Base-by-base conservation (phyloP, 805 yeast species). In the Yamadazyma paraphyllophila region DNA sequence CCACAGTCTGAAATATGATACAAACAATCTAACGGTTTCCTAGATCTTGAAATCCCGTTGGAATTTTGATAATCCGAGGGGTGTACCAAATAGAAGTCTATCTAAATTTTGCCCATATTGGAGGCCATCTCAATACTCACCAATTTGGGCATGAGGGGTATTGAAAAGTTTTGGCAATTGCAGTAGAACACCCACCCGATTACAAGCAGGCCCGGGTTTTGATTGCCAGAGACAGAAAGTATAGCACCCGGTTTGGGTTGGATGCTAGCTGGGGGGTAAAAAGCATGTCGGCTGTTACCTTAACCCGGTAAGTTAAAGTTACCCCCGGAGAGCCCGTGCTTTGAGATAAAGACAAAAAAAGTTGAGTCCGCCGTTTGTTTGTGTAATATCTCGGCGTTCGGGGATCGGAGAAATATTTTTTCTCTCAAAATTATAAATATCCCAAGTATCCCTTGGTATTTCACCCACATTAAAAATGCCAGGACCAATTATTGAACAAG, bases 401-500 rank as follows among this genome's bases (percentile, higher is more conserved):
- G 46, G 38, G 46, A 43, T 43, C 41, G 41, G 46, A 43, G 36
- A 31, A 34, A 30, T 34, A 26, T 34, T 15, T 32, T 36, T 26
- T 26, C 40, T 29, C 31, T 29, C 31, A 29, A 29, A 29, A 34
- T 24, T 34, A 35, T 34, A 42, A 35, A 36, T 27, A 24, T 20
- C 26, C 26, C 12, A 16, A 3, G 3, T 29, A 20, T 29, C 39
- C 36, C 27, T 31, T 11, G 17, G 17, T 3, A 20, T 31, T 32
- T 32, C 8, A 30, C 31, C 10, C 11, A 38, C 7, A 15, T 13
- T n/a, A 15, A 42, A 7, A 10, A 45, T 43, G 42, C 20, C 37
- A 10, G 48, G 48, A 20, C 48, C 48, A 11, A 41, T 48, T 14
- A 75, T 77, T 26, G 82, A 78, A 57, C 83, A 78, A 58, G 82